Base-by-base conservation (phyloP, 2,329 filamentous ascomycete species). In the Cladorrhinum sp. region DNA sequence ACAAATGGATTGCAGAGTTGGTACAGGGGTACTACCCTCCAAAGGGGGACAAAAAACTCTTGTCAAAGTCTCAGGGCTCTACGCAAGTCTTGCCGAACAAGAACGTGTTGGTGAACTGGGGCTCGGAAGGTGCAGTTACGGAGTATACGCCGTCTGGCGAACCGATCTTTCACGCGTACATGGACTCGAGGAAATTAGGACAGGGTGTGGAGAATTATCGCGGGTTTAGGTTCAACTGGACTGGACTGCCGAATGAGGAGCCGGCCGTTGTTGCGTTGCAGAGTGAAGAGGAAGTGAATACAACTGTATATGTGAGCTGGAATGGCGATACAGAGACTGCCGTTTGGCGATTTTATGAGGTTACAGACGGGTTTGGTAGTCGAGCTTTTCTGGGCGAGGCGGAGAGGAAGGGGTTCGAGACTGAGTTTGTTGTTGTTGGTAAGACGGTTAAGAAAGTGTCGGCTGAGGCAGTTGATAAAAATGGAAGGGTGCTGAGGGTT, bases 51-150 rank as follows among this genome's bases (percentile, higher is more conserved):
- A 56, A 55, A 1, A 56, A 55, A 1, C 51, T 66, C 4, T 48
- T 66, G 12, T 64, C 66, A 22, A 65, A 64, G 45, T 62, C 61
- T 16, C 78, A 79, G 61, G 76, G 77, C 6, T 77, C 73, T n/a
- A 78, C 81, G 29, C 84, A 87, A 64, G 66, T 83, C 5, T 75
- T 87, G 0, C 77, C 80, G 0, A 79, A 79, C 56, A 80, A 80
- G 32, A 81, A 84, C 60, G 78, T 78, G 6, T 72, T 86, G 48
- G 78, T 86, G 32, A 81, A 82, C 63, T 87, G 83, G 83, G 83
- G 84, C 3, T 77, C 76, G 0, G 75, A 77, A 18, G 79, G 79
- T 0, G 78, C 77, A 2, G 66, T 79, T 22, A 82, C 78, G 6
- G 79, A 80, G 64, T 77, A 81, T 65, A 74, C 74, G 0, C 65